Evolutionary conservation across 83 land plant species (phyloP), one percentile per base, ranked within the genome.

Genomic region (Picea abies): DNA sequence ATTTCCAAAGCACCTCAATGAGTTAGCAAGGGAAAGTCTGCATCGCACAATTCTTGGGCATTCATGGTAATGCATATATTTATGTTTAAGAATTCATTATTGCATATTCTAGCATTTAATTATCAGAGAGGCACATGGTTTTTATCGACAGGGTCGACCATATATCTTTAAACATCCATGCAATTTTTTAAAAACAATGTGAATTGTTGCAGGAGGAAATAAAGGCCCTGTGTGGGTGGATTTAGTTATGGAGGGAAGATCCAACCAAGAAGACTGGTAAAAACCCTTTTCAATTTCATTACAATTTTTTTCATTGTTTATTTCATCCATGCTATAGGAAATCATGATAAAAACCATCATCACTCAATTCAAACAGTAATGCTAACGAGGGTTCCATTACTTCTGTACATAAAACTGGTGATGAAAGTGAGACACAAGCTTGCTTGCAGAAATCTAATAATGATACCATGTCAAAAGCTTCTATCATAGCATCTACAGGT

Each of bases 131-230:
- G 12, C 20, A 12, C 76, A 41, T 9, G 22, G 23, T 72, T 72
- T 72, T 72, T 17, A 37, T 1, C 11, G 22, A 14, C 19, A 19
- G 7, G 9, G 49, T 7, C 9, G 49, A 44, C 8, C 1, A 9
- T 44, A 8, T 44, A 44, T 44, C 7, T 44, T 44, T 44, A 44
- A 44, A 44, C 49, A 44, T 44, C 49, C 49, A 44, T 5, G 7
- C 49, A 44, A 44, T 44, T 44, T 44, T 44, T 44, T 44, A 0
- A 5, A 44, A 44, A 44, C 49, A 44, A 44, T 72, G 39, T 39
- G n/a, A n/a, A 22, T 5, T 37, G 76, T 41, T 41, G 49, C 76
- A 72, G 76, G 76, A 72, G 49, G 49, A 72, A 17, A 72, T 72
- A 17, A 56, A 72, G 7, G 76, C 76, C 3, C 76, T 9, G n/a